A percentile compares a stretch with the other conserved stretches of the same genome.
Conservation (phyloP, 441 rosid genomes). For the Bruguiera hainesii region DNA sequence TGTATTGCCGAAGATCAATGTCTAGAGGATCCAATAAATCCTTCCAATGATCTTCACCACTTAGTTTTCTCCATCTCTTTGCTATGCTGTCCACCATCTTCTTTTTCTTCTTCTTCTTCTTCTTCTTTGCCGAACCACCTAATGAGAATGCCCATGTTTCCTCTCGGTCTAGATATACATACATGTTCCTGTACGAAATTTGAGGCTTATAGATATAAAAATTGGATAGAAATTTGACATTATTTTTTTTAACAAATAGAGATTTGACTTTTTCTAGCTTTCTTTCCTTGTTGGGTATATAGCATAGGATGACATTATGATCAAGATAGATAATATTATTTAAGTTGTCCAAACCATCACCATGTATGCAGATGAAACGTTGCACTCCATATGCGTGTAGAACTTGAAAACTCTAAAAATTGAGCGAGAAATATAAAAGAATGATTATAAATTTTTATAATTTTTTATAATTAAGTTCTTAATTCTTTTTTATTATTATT, state of each 20-base stretch:
- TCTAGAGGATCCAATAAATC: conserved; percentile 63
- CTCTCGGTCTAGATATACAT: background rate
- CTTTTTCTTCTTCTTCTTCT: conserved; percentile 13
- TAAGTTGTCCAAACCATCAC: too few species aligned
- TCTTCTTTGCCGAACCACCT: conserved; percentile 25
- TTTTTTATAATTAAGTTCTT: too few species aligned
- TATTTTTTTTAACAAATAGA: too few species aligned
- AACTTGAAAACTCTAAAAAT: background rate
- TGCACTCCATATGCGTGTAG: background rate
- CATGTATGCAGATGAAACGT: background rate
- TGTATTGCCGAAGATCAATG: conserved; percentile 58
- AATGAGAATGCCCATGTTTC: background rate
- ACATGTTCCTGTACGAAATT: background rate
- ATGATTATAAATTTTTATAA: too few species aligned
- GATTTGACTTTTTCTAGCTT: conserved; percentile 2
- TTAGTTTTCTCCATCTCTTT: conserved; percentile 58
- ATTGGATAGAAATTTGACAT: background rate
- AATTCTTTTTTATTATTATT: too few species aligned
- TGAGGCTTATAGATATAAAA: too few species aligned
- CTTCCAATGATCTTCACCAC: conserved; percentile 64
- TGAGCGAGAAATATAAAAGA: too few species aligned
- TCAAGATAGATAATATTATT: too few species aligned
- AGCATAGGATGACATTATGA: too few species aligned
- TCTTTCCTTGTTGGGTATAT: too few species aligned
- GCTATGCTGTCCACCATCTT: conserved; percentile 26